Percentiles rank a stretch among this genome's conserved stretches.
Conservation (phyloP, 495 filamentous ascomycete genomes). For the Rostrohypoxylon terebratum region DNA sequence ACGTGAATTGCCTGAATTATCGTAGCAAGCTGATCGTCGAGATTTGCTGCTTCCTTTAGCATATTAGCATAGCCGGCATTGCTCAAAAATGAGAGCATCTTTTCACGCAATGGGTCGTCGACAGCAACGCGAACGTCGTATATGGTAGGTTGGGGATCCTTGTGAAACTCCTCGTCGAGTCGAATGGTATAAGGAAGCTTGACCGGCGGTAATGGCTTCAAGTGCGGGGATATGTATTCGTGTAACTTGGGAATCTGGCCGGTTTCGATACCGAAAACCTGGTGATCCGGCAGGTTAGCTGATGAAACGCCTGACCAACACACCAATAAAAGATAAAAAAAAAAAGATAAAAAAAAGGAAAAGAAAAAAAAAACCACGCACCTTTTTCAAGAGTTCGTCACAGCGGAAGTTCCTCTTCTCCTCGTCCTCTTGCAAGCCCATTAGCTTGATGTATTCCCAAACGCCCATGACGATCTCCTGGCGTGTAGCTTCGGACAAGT, state of each 20-base stretch:
- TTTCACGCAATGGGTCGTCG: constrained; percentile 81
- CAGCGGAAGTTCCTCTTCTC: constrained; percentile 92
- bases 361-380: constrained; percentile 63
- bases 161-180: constrained; percentile 86
- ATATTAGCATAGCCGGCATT: constrained; percentile 68
- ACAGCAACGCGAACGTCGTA: constrained; percentile 89
- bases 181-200: constrained; percentile 93
- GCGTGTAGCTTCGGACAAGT: constrained; percentile 86
- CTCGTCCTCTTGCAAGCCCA: constrained; percentile 89
- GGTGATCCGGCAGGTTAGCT: constrained; percentile 33
- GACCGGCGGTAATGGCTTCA: constrained; percentile 82
- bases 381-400: constrained; percentile 80
- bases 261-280: constrained; percentile 83
- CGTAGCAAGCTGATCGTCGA: constrained; percentile 87
- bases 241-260: constrained; percentile 92
- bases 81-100: constrained; percentile 69
- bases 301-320: neutral
- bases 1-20: constrained; percentile 81
- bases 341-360: too few relatives aligned
- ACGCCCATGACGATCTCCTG: constrained; percentile 88
- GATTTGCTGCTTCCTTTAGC: constrained; percentile 73
- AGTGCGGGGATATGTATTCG: constrained; percentile 77
- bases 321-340: too few relatives aligned
- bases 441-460: constrained; percentile 93
- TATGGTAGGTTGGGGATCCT: constrained; percentile 72